Conservation (phyloP, 2,329 filamentous ascomycete species). For the Exophiala lecanii-corni region DNA sequence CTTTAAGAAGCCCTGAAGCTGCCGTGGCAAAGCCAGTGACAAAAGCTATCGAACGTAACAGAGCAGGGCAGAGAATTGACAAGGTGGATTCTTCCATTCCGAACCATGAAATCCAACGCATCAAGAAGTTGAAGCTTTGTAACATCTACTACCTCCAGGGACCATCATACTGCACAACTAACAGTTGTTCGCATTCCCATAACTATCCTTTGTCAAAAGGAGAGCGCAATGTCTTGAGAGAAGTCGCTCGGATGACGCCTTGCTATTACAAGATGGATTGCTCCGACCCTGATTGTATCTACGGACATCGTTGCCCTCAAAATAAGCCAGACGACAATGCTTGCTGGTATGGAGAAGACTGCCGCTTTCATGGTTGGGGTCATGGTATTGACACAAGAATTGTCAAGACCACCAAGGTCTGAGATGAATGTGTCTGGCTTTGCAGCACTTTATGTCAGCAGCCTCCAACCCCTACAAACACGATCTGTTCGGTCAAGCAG, state of each 20-base stretch:
- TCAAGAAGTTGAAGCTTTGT: constrained; percentile 61
- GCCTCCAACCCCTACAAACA: too few relatives aligned
- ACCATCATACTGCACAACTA: constrained; percentile 50
- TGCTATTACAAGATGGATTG: constrained; percentile 56
- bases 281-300: constrained; percentile 57
- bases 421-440: constrained; percentile 15
- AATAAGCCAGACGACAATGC: constrained; percentile 47
- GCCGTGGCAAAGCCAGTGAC: constrained; percentile 35
- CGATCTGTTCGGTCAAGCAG: too few relatives aligned
- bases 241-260: constrained; percentile 59
- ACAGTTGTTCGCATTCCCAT: constrained; percentile 54
- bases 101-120: constrained; percentile 52
- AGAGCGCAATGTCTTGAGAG: constrained; percentile 51
- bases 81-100: constrained; percentile 46
- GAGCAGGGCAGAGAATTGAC: constrained; percentile 57
- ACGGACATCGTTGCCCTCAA: constrained; percentile 59
- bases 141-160: constrained; percentile 57
- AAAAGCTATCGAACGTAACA: constrained; percentile 51
- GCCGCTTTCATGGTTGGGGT: constrained; percentile 54
- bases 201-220: constrained; percentile 49
- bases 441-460: too few relatives aligned
- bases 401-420: constrained; percentile 49
- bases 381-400: constrained; percentile 56
- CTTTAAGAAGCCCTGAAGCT: constrained; percentile 37
- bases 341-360: constrained; percentile 55